These are phyloP conservation scores for Cardamine chenopodiifolia DNA, from an alignment of 345 rosid genomes.

Conservation along the genomic window DNA sequence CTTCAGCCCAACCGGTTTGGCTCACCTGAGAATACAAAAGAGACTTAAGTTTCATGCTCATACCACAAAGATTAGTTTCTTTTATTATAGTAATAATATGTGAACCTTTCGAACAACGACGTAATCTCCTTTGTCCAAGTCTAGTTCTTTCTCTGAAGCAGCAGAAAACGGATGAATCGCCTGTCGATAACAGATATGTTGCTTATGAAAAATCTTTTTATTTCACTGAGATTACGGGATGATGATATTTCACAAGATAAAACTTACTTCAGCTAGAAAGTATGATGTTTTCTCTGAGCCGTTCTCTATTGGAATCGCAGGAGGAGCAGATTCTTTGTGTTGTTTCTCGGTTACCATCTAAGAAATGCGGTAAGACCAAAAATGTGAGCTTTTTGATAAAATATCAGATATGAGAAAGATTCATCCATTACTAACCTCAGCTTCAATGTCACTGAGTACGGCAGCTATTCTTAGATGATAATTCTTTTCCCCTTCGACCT, in stretches of 20 bases:
- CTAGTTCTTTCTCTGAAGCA: slow-evolving; percentile 88
- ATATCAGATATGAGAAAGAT: not conserved
- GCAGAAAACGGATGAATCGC: slow-evolving; percentile 67
- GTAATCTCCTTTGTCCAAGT: slow-evolving; percentile 80
- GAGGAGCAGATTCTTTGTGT: slow-evolving; percentile 94
- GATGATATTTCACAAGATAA: not conserved
- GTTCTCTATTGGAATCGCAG: slow-evolving; percentile 60
- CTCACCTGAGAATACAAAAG: slow-evolving; percentile 54
- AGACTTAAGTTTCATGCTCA: not conserved
- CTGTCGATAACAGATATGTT: slow-evolving; percentile 50
- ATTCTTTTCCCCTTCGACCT: slow-evolving; percentile 97
- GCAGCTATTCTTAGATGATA: slow-evolving; percentile 88
- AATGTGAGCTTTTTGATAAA: slow-evolving; percentile 21
- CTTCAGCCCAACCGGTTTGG: slow-evolving; percentile 92
- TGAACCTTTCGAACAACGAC: slow-evolving; percentile 86
- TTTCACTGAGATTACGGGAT: not conserved
- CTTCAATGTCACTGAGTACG: slow-evolving; percentile 89
- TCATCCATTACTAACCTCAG: slow-evolving; percentile 68
- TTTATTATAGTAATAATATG: not conserved
- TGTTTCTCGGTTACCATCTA: slow-evolving; percentile 98
- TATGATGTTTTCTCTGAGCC: slow-evolving; percentile 70
- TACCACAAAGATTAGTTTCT: not conserved
- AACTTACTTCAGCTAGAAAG: slow-evolving; percentile 89
- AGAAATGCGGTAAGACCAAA: slow-evolving; percentile 18
- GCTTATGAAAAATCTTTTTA: not conserved